Evolutionary conservation across 345 rosid species (phyloP), one percentile per base, ranked within the genome.

Genomic region (Cardamine chenopodiifolia): DNA sequence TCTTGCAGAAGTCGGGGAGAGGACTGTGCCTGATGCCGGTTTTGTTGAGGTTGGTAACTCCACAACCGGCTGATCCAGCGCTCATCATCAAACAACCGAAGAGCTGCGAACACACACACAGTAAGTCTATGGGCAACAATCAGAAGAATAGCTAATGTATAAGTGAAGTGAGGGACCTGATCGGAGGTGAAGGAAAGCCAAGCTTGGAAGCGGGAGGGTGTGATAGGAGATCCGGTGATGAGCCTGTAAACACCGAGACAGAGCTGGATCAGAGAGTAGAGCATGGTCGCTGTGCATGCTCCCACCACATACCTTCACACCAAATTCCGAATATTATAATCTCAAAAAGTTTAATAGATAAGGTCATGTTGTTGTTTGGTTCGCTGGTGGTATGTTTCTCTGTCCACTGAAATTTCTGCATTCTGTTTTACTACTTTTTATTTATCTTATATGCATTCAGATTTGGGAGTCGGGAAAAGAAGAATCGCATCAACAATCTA

Each of bases 1-100:
- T 81, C 84, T 84, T 89, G 88, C 98, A 94, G 79, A 94, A 94
- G 79, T 89, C 85, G 0, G 98, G 96, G 7, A 91, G 82, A 31
- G 88, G 82, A 4, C 93, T 82, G 58, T 88, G 96, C 28, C 76
- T 80, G 73, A 94, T 85, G 44, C 98, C 97, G 0, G 88, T 87
- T 40, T 84, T 86, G 73, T 94, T 94, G 83, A 91, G 85, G 86
- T 89, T 88, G 53, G 86, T 83, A 23, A 91, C 89, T 32, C 96
- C 96, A 0, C 88, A 82, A 52, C 94, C 86, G 26, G 98, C 95
- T 15, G 97, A 87, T 6, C 89, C 96, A 1, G 93, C 96, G 57
- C 96, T 86, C 68, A 84, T 65, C 91, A 82, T 78, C 53, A 83
- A 85, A 55, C 85, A 88, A 1, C 94, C 84, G 25, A 91, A 83